phyloP scores from a whole-genome alignment of 2,329 filamentous ascomycete genomes.

The Cladosporium cucumerinum region DNA sequence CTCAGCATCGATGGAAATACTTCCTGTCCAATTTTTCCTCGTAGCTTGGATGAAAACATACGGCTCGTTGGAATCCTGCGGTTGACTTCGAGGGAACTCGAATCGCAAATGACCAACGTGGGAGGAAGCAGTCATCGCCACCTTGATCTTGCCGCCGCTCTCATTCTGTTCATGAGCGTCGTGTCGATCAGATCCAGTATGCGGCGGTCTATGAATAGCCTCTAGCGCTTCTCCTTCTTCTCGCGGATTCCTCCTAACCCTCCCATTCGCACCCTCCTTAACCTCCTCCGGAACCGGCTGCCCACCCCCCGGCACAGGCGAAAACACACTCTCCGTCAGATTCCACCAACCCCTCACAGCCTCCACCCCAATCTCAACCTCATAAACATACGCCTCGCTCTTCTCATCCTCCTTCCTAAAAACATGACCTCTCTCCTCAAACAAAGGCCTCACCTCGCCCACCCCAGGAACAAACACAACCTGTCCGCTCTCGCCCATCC shows the following conservation, averaged over 20 bases:
- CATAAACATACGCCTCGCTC: constrained; percentile 48
- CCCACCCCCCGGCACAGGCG: constrained; percentile 42
- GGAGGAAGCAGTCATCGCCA: constrained; percentile 43
- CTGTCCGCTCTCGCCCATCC: constrained; percentile 52
- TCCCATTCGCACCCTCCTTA: constrained; percentile 42
- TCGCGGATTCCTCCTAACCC: constrained; percentile 30
- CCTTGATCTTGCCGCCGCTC: constrained; percentile 23
- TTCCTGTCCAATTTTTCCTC: constrained; percentile 47
- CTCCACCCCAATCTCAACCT: constrained; percentile 38
- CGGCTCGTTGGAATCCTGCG: constrained; percentile 23
- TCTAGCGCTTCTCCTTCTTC: background rate
- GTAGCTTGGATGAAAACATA: constrained; percentile 46
- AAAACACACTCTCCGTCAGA: constrained; percentile 33
- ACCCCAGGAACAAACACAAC: constrained; percentile 43
- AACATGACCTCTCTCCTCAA: constrained; percentile 41
- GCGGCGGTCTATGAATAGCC: background rate
- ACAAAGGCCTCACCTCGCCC: constrained; percentile 34
- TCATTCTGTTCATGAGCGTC: background rate
- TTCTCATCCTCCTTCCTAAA: constrained; percentile 45
- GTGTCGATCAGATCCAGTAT: background rate
- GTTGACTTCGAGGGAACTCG: constrained; percentile 34
- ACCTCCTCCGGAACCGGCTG: constrained; percentile 38
- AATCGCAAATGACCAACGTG: constrained; percentile 44
- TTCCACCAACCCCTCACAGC: constrained; percentile 34
- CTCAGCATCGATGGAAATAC: constrained; percentile 38